Evolutionary conservation across 78 protist species (phyloP).

Genomic region (Andalucia godoyi): DNA sequence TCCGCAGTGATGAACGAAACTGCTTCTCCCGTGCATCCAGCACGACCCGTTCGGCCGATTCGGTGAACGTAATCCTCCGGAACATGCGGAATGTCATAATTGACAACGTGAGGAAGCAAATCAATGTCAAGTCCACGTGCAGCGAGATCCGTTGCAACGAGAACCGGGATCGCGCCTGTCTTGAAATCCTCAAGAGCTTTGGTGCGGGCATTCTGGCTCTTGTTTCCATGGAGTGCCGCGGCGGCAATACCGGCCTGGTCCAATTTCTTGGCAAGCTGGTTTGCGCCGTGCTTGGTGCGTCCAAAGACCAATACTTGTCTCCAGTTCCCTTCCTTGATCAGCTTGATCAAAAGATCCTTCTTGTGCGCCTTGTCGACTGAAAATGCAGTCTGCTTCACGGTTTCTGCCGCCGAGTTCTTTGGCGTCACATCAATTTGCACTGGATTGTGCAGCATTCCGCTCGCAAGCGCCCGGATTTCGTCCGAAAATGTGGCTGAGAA

Average conservation of each 20-base stretch:
- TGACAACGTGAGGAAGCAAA: slow-evolving; percentile 35
- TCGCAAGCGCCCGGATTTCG: slow-evolving; percentile 15
- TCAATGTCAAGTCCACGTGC: slow-evolving; percentile 50
- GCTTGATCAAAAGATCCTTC: no score
- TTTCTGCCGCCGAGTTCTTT: no score
- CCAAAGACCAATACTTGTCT: no score
- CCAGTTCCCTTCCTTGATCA: no score
- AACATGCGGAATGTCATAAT: slow-evolving; percentile 35
- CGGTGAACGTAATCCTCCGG: slow-evolving; percentile 53
- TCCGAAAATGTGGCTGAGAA: slow-evolving; percentile 23
- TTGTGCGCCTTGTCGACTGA: no score
- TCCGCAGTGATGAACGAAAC: slow-evolving; percentile 50
- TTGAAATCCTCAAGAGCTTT: slow-evolving; percentile 34
- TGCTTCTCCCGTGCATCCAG: slow-evolving; percentile 66
- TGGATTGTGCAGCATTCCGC: background rate
- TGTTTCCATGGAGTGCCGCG: no score
- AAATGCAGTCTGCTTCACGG: no score
- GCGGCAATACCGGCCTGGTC: no score
- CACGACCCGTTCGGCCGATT: slow-evolving; percentile 58
- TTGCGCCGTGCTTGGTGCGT: no score
- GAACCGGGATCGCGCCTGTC: slow-evolving; percentile 23
- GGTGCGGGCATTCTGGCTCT: background rate
- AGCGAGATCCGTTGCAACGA: slow-evolving; percentile 58
- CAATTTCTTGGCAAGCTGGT: no score
- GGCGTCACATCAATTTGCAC: no score